Evolutionary conservation across 2,329 filamentous ascomycete genomes (phyloP).

Genomic region (Ilyonectria robusta): DNA sequence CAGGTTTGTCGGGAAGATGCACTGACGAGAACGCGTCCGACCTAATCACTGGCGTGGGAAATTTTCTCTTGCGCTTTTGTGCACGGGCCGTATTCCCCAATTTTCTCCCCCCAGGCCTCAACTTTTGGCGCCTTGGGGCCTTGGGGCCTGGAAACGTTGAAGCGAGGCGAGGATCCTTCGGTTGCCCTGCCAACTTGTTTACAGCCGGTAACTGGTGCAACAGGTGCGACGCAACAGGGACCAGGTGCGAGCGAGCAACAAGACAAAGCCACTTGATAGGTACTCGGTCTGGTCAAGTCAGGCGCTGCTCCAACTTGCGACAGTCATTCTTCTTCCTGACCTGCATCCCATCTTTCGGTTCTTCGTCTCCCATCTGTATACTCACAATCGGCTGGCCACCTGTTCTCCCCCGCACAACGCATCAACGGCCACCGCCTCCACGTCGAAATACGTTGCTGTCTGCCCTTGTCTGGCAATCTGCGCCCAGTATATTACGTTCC

Average conservation of each 20-base stretch:
- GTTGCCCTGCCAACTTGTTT: slow-evolving; percentile 56
- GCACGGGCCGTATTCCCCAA: slow-evolving; percentile 43
- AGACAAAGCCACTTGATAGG: slow-evolving; percentile 40
- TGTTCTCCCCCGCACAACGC: slow-evolving; percentile 11
- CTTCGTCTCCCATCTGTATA: slow-evolving; percentile 8
- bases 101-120: slow-evolving; percentile 23
- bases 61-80: slow-evolving; percentile 38
- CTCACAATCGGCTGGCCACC: slow-evolving; percentile 15
- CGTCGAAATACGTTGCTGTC: slow-evolving; percentile 15
- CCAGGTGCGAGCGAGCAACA: slow-evolving; percentile 31
- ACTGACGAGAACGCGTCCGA: slow-evolving; percentile 32
- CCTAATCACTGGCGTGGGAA: slow-evolving; percentile 34
- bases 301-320: slow-evolving; percentile 30
- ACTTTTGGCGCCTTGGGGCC: slow-evolving; percentile 20
- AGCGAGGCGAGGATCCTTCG: slow-evolving; percentile 11
- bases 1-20: slow-evolving; percentile 30
- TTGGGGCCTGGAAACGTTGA: slow-evolving; percentile 1
- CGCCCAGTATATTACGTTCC: slow-evolving; percentile 22
- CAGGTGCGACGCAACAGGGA: slow-evolving; percentile 40
- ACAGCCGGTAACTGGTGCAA: slow-evolving; percentile 48
- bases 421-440: slow-evolving; percentile 27
- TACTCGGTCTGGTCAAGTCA: slow-evolving; percentile 35
- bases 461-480: slow-evolving; percentile 20
- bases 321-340: slow-evolving; percentile 21
- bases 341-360: slow-evolving; percentile 8